phyloP scores from a whole-genome alignment of 2,329 filamentous ascomycete genomes.

The Xenoacremonium recifei region DNA sequence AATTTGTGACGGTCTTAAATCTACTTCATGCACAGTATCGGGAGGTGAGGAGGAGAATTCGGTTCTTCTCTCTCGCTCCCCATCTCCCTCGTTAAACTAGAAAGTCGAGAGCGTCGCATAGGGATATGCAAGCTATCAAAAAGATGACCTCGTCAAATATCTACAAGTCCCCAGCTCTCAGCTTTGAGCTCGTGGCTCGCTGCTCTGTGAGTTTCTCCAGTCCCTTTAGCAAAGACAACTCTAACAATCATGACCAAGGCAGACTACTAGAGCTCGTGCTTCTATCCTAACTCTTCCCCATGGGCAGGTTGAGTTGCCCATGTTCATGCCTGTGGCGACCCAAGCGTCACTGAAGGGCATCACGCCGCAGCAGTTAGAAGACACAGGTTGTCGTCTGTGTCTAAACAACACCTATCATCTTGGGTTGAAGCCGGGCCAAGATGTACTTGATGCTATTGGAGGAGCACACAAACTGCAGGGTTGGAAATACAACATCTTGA shows the following conservation, averaged over 20 bases:
- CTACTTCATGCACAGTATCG: no score
- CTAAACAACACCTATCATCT: slow-evolving; percentile 98
- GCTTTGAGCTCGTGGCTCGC: slow-evolving; percentile 72
- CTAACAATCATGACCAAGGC: slow-evolving; percentile 19
- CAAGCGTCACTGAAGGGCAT: slow-evolving; percentile 94
- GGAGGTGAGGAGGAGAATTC: no score
- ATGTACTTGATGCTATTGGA: slow-evolving; percentile 80
- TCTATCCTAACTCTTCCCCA: slow-evolving; percentile 86
- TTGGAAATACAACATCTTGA: slow-evolving; percentile 94
- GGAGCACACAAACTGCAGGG: slow-evolving; percentile 93
- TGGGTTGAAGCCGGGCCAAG: slow-evolving; percentile 90
- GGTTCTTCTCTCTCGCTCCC: no score
- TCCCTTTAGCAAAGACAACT: slow-evolving; percentile 4
- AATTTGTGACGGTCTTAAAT: no score
- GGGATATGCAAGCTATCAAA: slow-evolving; percentile 31
- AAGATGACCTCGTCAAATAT: slow-evolving; percentile 50
- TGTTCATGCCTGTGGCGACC: slow-evolving; percentile 98
- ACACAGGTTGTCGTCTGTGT: slow-evolving; percentile 85
- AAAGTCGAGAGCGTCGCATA: no score
- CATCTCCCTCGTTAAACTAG: no score
- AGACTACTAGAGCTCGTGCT: slow-evolving; percentile 94
- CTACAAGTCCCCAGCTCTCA: slow-evolving; percentile 64
- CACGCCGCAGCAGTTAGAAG: slow-evolving; percentile 87
- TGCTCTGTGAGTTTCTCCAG: slow-evolving; percentile 67
- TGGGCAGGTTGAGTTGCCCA: slow-evolving; percentile 83